Base-by-base conservation (phyloP, 768 basidiomycete species). In the Neoboletus subvelutipes region DNA sequence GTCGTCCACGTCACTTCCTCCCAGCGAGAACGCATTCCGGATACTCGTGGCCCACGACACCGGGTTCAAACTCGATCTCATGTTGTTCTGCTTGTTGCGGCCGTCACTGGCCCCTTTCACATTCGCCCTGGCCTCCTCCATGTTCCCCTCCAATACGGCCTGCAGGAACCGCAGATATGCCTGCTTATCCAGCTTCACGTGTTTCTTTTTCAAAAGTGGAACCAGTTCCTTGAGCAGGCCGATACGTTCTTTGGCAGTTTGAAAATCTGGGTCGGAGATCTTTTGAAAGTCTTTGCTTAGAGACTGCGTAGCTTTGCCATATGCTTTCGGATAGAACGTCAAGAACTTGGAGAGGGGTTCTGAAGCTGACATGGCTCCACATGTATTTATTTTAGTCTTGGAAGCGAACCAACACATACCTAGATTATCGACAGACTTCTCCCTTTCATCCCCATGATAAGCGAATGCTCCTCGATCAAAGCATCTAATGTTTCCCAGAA, bases 391-490 rank as follows among this genome's bases (percentile, higher is more conserved):
- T 18, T 43, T 22, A 1, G 37, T 24, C 1, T 9, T 41, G 1
- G 11, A 12, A 15, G 3, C 0, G n/a, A 20, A 50, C 1, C 18
- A 22, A 4, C 7, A 37, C 39, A 8, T 12, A 70, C 62, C 62
- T 34, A 47, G 50, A 41, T 46, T 5, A 3, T 54, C 41, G 2
- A 49, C 29, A 11, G 31, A 5, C 7, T 2, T 49, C 36, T 47
- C 58, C 0, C 4, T 3, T 1, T 18, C 42, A 1, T 33, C 37
- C 1, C 8, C 52, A 5, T 6, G 0, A 15, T 52, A 64, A 2
- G n/a, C 9, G 17, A 72, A 70, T 0, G 20, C 34, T 17, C 9
- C 49, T 0, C 61, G 58, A 9, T 72, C 64, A 43, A 59, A 58
- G 34, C 52, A 55, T 4, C 68, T 70, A 9, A 37, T 0, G n/a